phyloP scores from a whole-genome alignment of 2,329 filamentous ascomycete species.

The Trichophyton benhamiae region DNA sequence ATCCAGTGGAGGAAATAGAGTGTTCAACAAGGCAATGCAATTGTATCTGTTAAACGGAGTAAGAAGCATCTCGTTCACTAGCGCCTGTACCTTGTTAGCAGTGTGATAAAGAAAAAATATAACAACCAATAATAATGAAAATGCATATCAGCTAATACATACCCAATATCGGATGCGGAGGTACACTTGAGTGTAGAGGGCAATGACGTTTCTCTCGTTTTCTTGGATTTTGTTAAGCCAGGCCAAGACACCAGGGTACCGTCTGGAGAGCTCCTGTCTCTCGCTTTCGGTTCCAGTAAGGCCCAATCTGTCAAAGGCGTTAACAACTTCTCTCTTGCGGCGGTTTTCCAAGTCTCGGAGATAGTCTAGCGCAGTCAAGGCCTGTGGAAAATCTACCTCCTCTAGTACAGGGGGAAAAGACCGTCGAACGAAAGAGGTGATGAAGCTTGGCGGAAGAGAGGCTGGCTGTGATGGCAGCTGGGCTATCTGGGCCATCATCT shows the following conservation, averaged over 20 bases:
- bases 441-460: slow-evolving; percentile 50
- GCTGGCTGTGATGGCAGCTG: slow-evolving; percentile 48
- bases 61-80: slow-evolving; percentile 53
- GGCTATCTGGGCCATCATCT: slow-evolving; percentile 41
- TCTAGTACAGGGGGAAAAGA: slow-evolving; percentile 46
- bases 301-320: slow-evolving; percentile 43
- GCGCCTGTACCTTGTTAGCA: slow-evolving; percentile 35
- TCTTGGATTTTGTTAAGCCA: slow-evolving; percentile 44
- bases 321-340: slow-evolving; percentile 45
- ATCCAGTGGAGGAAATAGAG: slow-evolving; percentile 48
- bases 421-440: slow-evolving; percentile 48
- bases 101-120: not conserved
- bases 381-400: slow-evolving; percentile 53
- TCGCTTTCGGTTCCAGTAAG: slow-evolving; percentile 40
- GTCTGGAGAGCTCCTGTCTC: slow-evolving; percentile 37
- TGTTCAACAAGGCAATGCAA: slow-evolving; percentile 57
- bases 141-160: slow-evolving; percentile 19
- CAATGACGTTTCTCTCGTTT: slow-evolving; percentile 42
- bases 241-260: slow-evolving; percentile 42
- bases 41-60: slow-evolving; percentile 53
- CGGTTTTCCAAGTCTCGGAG: slow-evolving; percentile 51
- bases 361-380: slow-evolving; percentile 54
- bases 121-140: slow-evolving; percentile 6
- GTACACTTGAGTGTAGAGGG: slow-evolving; percentile 50
- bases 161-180: slow-evolving; percentile 52